Base-by-base conservation (phyloP, 495 filamentous ascomycete genomes). In the Penicillium ochrochloron region DNA sequence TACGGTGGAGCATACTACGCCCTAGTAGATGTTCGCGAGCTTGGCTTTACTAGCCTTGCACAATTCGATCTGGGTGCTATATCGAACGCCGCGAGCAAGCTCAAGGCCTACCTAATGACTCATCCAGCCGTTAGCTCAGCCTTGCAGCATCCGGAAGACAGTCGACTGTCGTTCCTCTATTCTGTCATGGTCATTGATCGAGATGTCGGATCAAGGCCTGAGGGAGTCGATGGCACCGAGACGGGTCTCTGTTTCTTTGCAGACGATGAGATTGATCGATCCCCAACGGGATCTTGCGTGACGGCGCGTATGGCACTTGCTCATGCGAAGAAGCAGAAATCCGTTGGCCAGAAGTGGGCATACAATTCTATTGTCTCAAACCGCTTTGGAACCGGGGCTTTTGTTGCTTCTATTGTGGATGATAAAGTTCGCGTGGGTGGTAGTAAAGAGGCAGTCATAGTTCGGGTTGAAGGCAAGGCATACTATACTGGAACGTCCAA, bases 221-320 rank as follows among this genome's bases (percentile, higher is more conserved):
- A 52, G 7, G 53, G 54, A 25, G 60, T 54, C 14, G 34, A 52
- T 17, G 57, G 65, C 7, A 42, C 41, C 17, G 69, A 71, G 41
- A 66, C 59, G 25, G 66, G 66, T 11, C 54, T 68, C 9, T 72
- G 70, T 35, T 70, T 67, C 44, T 74, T 73, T 41, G 72, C 72
- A 0, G 61, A 73, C 17, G 60, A 74, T 15, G 63, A 70, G 27
- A 71, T 74, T 51, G 72, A 74, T 21, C 62, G 72, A 29, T 74
- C 72, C n/a, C 72, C 72, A 0, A 75, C 72, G 19, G 71, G 71
- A 8, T 52, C 57, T 7, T 73, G 71, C 57, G 71, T 73, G 5
- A 61, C 66, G 21, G 70, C 70, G 8, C 58, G 70, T 6, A 59
- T 73, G 54, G 70, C 70, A 17, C 52, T 73, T 1, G 70, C 68